These are phyloP conservation scores for Aphanomyces cochlioides DNA, from an alignment of 352 stramenopile genomes.

Conservation along the genomic window DNA sequence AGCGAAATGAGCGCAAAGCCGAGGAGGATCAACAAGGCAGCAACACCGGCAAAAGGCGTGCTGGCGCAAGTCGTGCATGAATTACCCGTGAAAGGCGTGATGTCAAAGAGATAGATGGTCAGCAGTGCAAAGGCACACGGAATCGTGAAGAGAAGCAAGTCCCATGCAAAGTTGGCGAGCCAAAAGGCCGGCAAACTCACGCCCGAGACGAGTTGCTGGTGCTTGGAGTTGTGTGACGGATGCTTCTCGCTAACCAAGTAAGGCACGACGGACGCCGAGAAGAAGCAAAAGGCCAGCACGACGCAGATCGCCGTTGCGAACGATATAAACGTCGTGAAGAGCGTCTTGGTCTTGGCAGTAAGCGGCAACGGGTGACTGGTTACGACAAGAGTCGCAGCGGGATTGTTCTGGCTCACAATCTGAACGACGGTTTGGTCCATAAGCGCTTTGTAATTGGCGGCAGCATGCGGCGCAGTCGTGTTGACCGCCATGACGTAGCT, in stretches of 20 bases:
- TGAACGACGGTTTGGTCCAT: slow-evolving; percentile 60
- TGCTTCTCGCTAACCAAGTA: slow-evolving; percentile 96
- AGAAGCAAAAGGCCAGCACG: slow-evolving; percentile 89
- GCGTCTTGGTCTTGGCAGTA: slow-evolving; percentile 42
- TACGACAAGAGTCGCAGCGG: slow-evolving; percentile 36
- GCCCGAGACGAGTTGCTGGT: slow-evolving; percentile 94
- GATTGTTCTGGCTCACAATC: slow-evolving; percentile 38
- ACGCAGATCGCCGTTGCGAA: slow-evolving; percentile 85
- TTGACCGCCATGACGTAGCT: slow-evolving; percentile 70
- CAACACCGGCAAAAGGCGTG: slow-evolving; percentile 46
- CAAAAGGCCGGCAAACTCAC: slow-evolving; percentile 93
- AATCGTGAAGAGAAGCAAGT: slow-evolving; percentile 90
- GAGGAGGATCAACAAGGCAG: slow-evolving; percentile 58
- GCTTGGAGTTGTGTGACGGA: slow-evolving; percentile 91
- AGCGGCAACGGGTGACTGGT: slow-evolving; percentile 54
- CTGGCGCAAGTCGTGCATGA: slow-evolving; percentile 49
- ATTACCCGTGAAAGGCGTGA: slow-evolving; percentile 48
- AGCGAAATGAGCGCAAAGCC: slow-evolving; percentile 60
- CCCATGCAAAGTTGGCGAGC: slow-evolving; percentile 93
- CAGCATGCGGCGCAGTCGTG: slow-evolving; percentile 49
- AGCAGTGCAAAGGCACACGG: slow-evolving; percentile 44
- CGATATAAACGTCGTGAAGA: slow-evolving; percentile 51
- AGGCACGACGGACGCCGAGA: slow-evolving; percentile 88
- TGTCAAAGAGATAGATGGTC: slow-evolving; percentile 49
- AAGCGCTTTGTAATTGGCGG: slow-evolving; percentile 59